Conservation (phyloP, 768 basidiomycete species). For the Ramaria sp. region DNA sequence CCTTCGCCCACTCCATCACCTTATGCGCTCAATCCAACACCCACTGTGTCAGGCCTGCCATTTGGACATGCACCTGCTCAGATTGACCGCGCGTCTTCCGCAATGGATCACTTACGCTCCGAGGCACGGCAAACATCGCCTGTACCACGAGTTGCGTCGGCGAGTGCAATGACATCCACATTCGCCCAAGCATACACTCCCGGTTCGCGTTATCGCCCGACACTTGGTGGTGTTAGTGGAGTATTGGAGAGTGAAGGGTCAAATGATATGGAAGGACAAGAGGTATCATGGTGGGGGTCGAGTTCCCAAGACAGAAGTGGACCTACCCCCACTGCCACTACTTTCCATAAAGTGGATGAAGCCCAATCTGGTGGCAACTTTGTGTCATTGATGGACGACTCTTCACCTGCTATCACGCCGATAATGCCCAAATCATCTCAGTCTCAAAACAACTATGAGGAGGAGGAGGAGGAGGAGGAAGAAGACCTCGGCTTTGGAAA, state of each 20-base stretch:
- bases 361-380: slow-evolving; percentile 51
- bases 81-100: slow-evolving; percentile 67
- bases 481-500: slow-evolving; percentile 94
- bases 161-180: slow-evolving; percentile 39
- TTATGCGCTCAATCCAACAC: slow-evolving; percentile 33
- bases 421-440: slow-evolving; percentile 13
- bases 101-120: slow-evolving; percentile 58
- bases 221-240: slow-evolving; percentile 18
- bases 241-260: neutral
- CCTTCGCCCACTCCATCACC: slow-evolving; percentile 64
- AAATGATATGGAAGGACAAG: slow-evolving; percentile 22
- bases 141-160: slow-evolving; percentile 39
- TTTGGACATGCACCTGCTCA: slow-evolving; percentile 33
- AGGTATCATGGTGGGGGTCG: slow-evolving; percentile 57
- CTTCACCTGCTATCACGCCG: slow-evolving; percentile 31
- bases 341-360: slow-evolving; percentile 40
- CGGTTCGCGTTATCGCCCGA: slow-evolving; percentile 13
- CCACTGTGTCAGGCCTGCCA: slow-evolving; percentile 64
- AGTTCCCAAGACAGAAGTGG: slow-evolving; percentile 22
- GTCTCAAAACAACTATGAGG: slow-evolving; percentile 7
- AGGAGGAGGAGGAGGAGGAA: slow-evolving; percentile 47
- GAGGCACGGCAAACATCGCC: slow-evolving; percentile 33
- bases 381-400: slow-evolving; percentile 71
- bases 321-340: slow-evolving; percentile 57
- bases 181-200: slow-evolving; percentile 28